phyloP scores from a whole-genome alignment of 1,284 basidiomycete species.

The Termitomyces sp. region DNA sequence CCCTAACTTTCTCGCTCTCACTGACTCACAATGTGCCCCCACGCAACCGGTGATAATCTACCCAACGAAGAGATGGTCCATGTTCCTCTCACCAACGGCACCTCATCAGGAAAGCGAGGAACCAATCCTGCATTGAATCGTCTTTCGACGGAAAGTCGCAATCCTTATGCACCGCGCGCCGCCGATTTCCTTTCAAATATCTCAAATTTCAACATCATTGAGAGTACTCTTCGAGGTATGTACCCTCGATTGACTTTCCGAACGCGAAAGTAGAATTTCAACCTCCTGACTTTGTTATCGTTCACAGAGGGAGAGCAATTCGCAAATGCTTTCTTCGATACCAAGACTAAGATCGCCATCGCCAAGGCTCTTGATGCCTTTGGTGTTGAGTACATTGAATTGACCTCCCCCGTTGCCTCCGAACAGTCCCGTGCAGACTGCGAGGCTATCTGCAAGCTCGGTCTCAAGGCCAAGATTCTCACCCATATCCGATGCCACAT shows the following conservation, averaged over 20 bases:
- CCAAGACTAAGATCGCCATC: constrained; percentile 99
- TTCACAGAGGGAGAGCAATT: constrained; percentile 94
- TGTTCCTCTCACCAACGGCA: constrained; percentile 48
- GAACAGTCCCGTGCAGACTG: constrained; percentile 95
- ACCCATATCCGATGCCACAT: constrained; percentile 99
- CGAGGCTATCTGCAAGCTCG: constrained; percentile 99
- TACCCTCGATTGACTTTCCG: constrained; percentile 10
- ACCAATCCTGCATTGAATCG: constrained; percentile 26
- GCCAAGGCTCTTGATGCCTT: constrained; percentile 96
- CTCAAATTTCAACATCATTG: constrained; percentile 95
- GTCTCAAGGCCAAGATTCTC: constrained; percentile 94
- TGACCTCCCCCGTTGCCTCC: constrained; percentile 97
- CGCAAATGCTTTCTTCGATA: constrained; percentile 99
- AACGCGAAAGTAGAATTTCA: constrained; percentile 1
- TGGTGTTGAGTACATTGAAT: constrained; percentile 99
- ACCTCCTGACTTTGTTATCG: constrained; percentile 12
- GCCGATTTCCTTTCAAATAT: constrained; percentile 90
- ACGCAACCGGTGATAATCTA: constrained; percentile 48
- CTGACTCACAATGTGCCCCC: constrained; percentile 57
- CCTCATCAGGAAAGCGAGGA: constrained; percentile 38
- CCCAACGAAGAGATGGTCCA: constrained; percentile 60
- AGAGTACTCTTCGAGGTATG: constrained; percentile 89
- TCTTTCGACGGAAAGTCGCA: constrained; percentile 44
- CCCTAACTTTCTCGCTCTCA: neutral
- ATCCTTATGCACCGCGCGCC: constrained; percentile 85